Percentiles rank a stretch among this genome's conserved stretches.
Conservation (phyloP, 148 eudicot species). For the Chenopodium berlandieri region DNA sequence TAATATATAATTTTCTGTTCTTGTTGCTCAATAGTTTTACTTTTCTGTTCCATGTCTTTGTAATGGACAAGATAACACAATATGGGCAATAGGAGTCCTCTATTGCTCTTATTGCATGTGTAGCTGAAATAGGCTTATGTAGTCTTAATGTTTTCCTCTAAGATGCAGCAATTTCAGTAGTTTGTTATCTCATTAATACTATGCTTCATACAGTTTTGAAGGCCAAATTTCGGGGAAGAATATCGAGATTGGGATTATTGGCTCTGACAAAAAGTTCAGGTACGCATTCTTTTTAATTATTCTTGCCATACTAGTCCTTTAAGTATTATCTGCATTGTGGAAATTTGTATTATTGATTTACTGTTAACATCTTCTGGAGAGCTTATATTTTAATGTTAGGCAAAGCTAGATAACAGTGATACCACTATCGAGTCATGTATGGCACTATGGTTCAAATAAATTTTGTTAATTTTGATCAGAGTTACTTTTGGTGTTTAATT, state of each 20-base stretch:
- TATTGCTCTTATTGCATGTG: background rate
- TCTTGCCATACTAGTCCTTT: background rate
- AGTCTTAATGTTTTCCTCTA: conserved; percentile 1
- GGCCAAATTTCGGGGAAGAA: conserved; percentile 92
- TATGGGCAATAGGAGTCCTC: background rate
- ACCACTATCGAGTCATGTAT: background rate
- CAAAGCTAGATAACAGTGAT: background rate
- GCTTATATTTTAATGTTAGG: background rate
- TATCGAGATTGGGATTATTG: conserved; percentile 93
- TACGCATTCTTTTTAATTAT: conserved; percentile 22
- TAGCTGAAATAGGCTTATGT: background rate
- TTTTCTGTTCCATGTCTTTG: background rate
- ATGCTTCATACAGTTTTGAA: conserved; percentile 62
- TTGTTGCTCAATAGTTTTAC: background rate
- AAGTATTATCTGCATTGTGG: background rate
- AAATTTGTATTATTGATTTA: background rate
- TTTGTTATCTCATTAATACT: background rate
- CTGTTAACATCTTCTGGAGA: background rate
- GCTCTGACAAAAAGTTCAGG: conserved; percentile 80
- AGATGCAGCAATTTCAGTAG: background rate
- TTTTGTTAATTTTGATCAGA: background rate
- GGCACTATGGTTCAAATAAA: background rate
- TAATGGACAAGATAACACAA: background rate
- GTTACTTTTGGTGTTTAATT: background rate
- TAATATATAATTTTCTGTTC: no score